These are phyloP conservation scores for Penicillium sp. DNA, from an alignment of 2,329 filamentous ascomycete species.

Conservation along the genomic window DNA sequence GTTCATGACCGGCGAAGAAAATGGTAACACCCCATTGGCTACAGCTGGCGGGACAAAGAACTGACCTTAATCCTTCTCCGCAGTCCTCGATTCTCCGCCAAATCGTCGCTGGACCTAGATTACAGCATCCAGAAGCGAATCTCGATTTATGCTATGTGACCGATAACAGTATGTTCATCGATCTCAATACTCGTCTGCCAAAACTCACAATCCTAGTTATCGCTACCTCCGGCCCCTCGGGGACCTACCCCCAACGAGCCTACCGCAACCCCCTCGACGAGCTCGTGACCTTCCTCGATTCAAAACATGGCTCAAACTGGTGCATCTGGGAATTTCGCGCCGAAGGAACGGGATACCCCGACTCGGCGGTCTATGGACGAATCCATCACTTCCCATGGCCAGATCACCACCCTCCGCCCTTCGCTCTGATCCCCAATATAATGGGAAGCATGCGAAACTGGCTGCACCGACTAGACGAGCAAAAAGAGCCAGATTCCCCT, in stretches of 20 bases:
- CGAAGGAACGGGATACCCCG: conserved; percentile 93
- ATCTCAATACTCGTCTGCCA: neutral
- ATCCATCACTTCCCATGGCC: conserved; percentile 94
- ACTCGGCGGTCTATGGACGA: conserved; percentile 80
- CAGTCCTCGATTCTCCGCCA: conserved; percentile 79
- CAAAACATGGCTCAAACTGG: conserved; percentile 81
- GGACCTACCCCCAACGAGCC: conserved; percentile 84
- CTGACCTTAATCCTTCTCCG: neutral
- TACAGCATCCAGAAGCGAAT: conserved; percentile 80
- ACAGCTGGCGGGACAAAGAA: neutral
- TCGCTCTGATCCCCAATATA: conserved; percentile 81
- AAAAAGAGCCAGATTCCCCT: conserved; percentile 21
- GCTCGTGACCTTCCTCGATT: conserved; percentile 84
- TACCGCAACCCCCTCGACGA: conserved; percentile 92
- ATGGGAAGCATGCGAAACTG: conserved; percentile 92
- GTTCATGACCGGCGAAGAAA: conserved; percentile 4
- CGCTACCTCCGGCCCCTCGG: conserved; percentile 81
- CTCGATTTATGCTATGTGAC: conserved; percentile 97
- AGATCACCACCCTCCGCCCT: conserved; percentile 95
- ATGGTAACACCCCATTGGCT: neutral
- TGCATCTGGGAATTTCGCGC: conserved; percentile 97
- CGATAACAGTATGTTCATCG: conserved; percentile 57
- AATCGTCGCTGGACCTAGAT: conserved; percentile 84
- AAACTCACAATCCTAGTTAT: conserved; percentile 48
- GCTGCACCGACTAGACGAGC: conserved; percentile 53